Percentiles rank a stretch among this genome's conserved stretches.
Conservation (phyloP, 768 basidiomycete species). For the Leccinum disarticulatum region DNA sequence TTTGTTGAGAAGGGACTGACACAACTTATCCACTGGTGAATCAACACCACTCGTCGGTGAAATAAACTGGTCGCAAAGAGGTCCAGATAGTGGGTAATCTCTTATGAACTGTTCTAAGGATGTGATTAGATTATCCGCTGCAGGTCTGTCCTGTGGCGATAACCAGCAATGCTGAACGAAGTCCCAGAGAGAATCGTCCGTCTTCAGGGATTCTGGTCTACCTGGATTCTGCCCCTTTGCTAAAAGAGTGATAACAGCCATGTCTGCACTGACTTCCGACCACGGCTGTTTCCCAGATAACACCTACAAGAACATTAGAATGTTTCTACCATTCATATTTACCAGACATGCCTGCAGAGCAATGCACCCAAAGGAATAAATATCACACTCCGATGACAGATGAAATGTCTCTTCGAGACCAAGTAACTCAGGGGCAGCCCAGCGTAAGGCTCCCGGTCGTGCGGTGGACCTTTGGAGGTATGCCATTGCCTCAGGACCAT, state of each 20-base stretch:
- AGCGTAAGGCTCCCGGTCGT: not conserved
- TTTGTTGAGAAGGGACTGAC: too few species aligned
- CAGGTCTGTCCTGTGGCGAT: not conserved
- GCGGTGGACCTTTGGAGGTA: not conserved
- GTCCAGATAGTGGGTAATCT: too few species aligned
- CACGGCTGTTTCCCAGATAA: not conserved
- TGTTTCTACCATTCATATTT: not conserved
- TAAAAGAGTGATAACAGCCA: not conserved
- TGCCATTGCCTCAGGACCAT: not conserved
- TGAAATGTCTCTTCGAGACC: not conserved
- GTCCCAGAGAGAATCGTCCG: not conserved
- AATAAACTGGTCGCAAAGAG: too few species aligned
- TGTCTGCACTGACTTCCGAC: not conserved
- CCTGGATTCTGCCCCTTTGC: not conserved
- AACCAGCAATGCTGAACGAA: not conserved
- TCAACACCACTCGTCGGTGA: too few species aligned
- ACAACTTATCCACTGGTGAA: too few species aligned
- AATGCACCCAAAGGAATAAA: not conserved
- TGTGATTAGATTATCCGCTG: too few species aligned
- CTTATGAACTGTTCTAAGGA: too few species aligned
- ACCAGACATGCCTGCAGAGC: not conserved
- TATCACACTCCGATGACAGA: not conserved
- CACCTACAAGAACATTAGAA: not conserved
- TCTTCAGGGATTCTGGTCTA: not conserved
- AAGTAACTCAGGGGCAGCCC: not conserved